Evolutionary conservation across 768 basidiomycete species (phyloP).

Genomic region (Phanerochaete sordida): DNA sequence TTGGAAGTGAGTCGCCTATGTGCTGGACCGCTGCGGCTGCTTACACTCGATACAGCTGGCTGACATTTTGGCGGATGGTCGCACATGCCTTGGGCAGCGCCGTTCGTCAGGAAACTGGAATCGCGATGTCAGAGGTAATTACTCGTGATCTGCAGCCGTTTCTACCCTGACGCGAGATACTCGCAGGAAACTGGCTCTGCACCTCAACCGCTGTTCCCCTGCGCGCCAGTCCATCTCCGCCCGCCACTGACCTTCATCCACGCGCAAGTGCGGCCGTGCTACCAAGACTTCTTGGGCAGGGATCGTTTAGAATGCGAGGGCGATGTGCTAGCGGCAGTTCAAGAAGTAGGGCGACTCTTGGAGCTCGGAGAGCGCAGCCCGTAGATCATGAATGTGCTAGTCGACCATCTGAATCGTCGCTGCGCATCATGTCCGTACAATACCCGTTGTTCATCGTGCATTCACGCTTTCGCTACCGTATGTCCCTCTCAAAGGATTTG

Average conservation of each 20-base stretch:
- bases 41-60: conserved; percentile 18
- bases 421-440: too few relatives aligned
- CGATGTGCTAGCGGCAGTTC: neutral
- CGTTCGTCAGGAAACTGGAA: neutral
- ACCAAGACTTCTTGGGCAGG: conserved; percentile 17
- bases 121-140: too few relatives aligned
- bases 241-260: conserved; percentile 15
- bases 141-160: too few relatives aligned
- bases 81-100: conserved; percentile 14
- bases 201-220: conserved; percentile 12
- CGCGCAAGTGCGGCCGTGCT: conserved; percentile 14
- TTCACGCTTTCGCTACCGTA: too few relatives aligned
- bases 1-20: conserved; percentile 22
- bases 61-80: conserved; percentile 27
- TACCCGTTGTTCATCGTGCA: too few relatives aligned
- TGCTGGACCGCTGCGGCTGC: neutral
- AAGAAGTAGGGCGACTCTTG: neutral
- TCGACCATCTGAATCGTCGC: too few relatives aligned
- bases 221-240: conserved; percentile 13
- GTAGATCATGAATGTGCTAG: too few relatives aligned
- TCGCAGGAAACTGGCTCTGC: too few relatives aligned
- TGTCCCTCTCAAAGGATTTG: too few relatives aligned
- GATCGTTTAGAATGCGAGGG: conserved; percentile 9
- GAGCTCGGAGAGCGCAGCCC: neutral
- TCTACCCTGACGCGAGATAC: too few relatives aligned